Base-by-base conservation (phyloP, 176 grass and related monocot species). In the Secale cereale region DNA sequence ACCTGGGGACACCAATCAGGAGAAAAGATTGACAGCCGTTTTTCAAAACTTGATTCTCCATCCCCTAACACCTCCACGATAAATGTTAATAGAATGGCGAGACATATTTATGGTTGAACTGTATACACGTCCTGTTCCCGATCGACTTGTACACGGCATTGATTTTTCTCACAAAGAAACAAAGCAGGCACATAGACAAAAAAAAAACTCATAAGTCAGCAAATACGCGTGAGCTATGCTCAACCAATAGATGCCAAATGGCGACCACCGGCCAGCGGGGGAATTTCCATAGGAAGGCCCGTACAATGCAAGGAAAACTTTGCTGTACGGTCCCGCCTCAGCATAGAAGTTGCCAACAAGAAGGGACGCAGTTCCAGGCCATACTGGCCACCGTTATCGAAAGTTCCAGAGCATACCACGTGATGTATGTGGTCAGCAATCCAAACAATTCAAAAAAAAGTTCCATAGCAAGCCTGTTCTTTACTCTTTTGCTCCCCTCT, bases 341-440 rank as follows among this genome's bases (percentile, higher is more conserved):
- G 27, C 80, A 56, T 40, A 63, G 46, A 80, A 59, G 59, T 10
- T 82, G 54, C 35, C 81, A 82, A 56, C 33, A 86, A 73, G 23
- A 8, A 56, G 52, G 16, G 8, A 74, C 75, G 45, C 43, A 85
- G 27, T 32, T 74, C 65, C 57, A 86, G 78, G 22, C 26, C 26
- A 82, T 7, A 6, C 5, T 2, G 2, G 46, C 16, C 50, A 26
- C 15, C 22, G 36, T 31, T 1, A 17, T 57, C 77, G 57, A 25
- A 77, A 86, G 65, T 74, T 82, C 78, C 73, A 64, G 82, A 81
- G 78, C 36, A 37, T 37, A 37, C 36, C 36, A 37, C 36, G 36
- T 37, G 36, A 37, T 37, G 7, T 37, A 37, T 37, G 36, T 37
- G 36, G 36, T 37, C 1, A 37, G 36, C 36, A 37, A 37, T 37